Evolutionary conservation across 2,329 filamentous ascomycete species (phyloP), one percentile per base, ranked within the genome.

Genomic region (Zasmidium cellare): DNA sequence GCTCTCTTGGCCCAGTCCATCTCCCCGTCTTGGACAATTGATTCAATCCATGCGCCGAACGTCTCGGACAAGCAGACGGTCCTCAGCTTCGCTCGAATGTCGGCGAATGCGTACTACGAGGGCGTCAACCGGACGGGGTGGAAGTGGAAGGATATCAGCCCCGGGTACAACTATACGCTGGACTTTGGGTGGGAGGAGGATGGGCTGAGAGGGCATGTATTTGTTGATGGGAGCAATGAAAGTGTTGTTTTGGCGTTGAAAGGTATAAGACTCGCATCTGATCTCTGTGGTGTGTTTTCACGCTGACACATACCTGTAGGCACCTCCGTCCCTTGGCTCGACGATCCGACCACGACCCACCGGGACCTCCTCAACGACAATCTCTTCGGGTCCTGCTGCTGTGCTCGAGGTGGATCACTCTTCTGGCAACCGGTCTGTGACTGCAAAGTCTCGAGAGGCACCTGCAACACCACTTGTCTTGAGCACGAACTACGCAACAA

Each of bases 331-430:
- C 92, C 93, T 12, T 87, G 97, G 3, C 97, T 96, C 71, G 92
- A 97, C 72, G 93, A 93, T 16, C 90, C 92, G 28, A 92, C 91
- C 50, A 97, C 92, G 1, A 97, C 92, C 0, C 96, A 91, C 23
- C 96, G 96, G 65, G 93, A 97, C 77, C 97, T 97, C 77, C 81
- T 91, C 69, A 97, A 97, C 72, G 93, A 97, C 75, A 97, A 97
- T 71, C 80, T 97, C n/a, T 96, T 96, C 75, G 96, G 96, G 78
- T 94, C 92, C 72, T 97, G 92, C 76, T 97, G 93, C 75, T 97
- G 92, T 74, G 93, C 86, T 3, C 91, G 96, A 75, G 92, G 94
- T 67, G 91, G 91, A 0, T 90, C 91, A 64, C 92, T 88, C 77
- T 86, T 92, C 16, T 96, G 91, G 87, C 86, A 89, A 57, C 89